A percentile compares a stretch with the other conserved stretches of the same genome.
Conservation (phyloP, 2,329 filamentous ascomycete genomes). For the Hypoxylon sp. region DNA sequence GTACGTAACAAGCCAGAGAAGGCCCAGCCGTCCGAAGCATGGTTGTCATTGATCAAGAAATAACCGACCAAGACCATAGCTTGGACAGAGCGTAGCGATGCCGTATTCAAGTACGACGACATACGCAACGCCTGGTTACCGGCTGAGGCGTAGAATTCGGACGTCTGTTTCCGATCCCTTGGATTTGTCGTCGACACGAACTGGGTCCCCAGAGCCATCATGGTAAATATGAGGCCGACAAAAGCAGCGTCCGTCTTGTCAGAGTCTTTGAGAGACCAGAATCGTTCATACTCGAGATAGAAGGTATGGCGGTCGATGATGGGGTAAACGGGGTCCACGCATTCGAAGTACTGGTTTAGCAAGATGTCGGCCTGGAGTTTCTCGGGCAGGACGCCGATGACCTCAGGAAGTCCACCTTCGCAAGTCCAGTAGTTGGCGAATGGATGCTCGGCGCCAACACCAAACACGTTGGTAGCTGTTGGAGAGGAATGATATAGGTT, state of each 20-base stretch:
- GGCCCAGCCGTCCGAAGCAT: constrained; percentile 82
- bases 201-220: constrained; percentile 80
- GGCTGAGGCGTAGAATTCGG: constrained; percentile 83
- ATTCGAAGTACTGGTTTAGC: constrained; percentile 69
- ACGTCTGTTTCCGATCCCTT: constrained; percentile 73
- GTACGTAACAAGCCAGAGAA: constrained; percentile 71
- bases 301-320: constrained; percentile 80
- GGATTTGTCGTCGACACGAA: constrained; percentile 70
- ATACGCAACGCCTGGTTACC: constrained; percentile 79
- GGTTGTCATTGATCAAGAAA: constrained; percentile 86
- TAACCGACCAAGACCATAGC: constrained; percentile 85
- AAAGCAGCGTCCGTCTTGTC: constrained; percentile 75
- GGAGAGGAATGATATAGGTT: constrained; percentile 76
- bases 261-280: constrained; percentile 68
- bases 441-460: constrained; percentile 79
- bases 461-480: constrained; percentile 79
- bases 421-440: constrained; percentile 89
- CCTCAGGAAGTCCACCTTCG: constrained; percentile 76
- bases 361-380: constrained; percentile 79
- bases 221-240: constrained; percentile 76
- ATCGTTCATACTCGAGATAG: constrained; percentile 79
- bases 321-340: constrained; percentile 81
- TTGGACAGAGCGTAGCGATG: constrained; percentile 76
- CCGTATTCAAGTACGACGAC: constrained; percentile 78
- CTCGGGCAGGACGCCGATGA: constrained; percentile 76